These are phyloP conservation scores for Rhizopogon vulgaris DNA, from an alignment of 768 basidiomycete species.

Conservation along the genomic window DNA sequence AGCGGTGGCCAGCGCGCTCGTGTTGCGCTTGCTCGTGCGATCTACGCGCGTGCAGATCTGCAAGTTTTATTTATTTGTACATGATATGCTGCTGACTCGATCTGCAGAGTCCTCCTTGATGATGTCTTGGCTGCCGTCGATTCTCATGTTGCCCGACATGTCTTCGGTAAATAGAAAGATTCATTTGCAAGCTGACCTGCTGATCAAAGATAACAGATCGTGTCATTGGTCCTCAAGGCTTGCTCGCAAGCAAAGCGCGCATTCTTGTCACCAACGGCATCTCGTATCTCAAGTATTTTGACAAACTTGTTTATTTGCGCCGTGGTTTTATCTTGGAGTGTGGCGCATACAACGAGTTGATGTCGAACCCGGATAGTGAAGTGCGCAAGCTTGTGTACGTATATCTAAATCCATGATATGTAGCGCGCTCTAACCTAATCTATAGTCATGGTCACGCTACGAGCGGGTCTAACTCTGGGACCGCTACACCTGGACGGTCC, in stretches of 20 bases:
- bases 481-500: conserved; percentile 42
- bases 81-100: neutral
- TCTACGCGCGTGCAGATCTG: conserved; percentile 90
- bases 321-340: conserved; percentile 78
- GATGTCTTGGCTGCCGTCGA: conserved; percentile 86
- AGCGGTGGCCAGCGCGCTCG: conserved; percentile 85
- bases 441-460: conserved; percentile 42
- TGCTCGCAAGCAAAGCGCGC: conserved; percentile 78
- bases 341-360: conserved; percentile 57
- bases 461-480: conserved; percentile 38
- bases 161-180: conserved; percentile 50
- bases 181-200: neutral
- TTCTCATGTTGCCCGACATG: conserved; percentile 81
- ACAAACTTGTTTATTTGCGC: conserved; percentile 68
- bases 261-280: conserved; percentile 85
- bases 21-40: conserved; percentile 78
- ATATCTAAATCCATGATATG: neutral
- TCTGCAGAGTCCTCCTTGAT: conserved; percentile 65
- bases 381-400: conserved; percentile 72
- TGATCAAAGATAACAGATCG: conserved; percentile 44
- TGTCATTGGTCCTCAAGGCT: conserved; percentile 79
- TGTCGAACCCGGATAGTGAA: conserved; percentile 56
- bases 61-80: conserved; percentile 27
- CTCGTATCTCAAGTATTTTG: conserved; percentile 74
- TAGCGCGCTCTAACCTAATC: neutral